Conservation (phyloP, 1,284 basidiomycete species). For the Ceratobasidium papillatum region DNA sequence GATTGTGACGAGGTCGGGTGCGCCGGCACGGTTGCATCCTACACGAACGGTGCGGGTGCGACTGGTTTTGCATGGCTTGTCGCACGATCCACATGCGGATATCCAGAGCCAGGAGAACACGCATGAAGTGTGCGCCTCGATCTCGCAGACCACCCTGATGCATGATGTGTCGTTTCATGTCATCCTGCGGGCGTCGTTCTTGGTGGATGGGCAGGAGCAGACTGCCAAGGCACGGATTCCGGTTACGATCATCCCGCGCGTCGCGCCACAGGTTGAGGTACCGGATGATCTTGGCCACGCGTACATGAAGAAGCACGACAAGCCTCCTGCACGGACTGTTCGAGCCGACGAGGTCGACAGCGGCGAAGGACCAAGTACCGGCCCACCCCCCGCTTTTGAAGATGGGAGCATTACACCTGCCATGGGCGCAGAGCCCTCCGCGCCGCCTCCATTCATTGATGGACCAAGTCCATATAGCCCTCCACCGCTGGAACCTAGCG, state of each 20-base stretch:
- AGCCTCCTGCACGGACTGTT: conserved; percentile 72
- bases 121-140: conserved; percentile 56
- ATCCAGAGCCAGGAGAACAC: conserved; percentile 58
- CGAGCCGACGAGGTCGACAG: conserved; percentile 69
- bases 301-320: conserved; percentile 85
- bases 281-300: conserved; percentile 66
- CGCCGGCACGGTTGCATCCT: conserved; percentile 80
- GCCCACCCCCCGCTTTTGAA: conserved; percentile 78
- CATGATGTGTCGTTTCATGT: conserved; percentile 75
- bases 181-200: conserved; percentile 71
- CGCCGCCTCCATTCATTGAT: conserved; percentile 76
- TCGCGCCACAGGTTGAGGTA: conserved; percentile 74
- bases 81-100: conserved; percentile 61
- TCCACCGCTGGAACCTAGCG: conserved; percentile 28
- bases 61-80: conserved; percentile 73
- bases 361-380: conserved; percentile 60
- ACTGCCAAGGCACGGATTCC: conserved; percentile 72
- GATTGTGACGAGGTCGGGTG: conserved; percentile 74
- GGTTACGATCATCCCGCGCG: conserved; percentile 70
- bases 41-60: conserved; percentile 71
- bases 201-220: conserved; percentile 49
- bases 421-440: conserved; percentile 44
- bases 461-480: conserved; percentile 45
- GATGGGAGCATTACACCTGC: conserved; percentile 59
- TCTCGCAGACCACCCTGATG: conserved; percentile 76